Evolutionary conservation across 2,329 filamentous ascomycete species (phyloP), one percentile per base, ranked within the genome.

Genomic region (Cercospora brassicicola): DNA sequence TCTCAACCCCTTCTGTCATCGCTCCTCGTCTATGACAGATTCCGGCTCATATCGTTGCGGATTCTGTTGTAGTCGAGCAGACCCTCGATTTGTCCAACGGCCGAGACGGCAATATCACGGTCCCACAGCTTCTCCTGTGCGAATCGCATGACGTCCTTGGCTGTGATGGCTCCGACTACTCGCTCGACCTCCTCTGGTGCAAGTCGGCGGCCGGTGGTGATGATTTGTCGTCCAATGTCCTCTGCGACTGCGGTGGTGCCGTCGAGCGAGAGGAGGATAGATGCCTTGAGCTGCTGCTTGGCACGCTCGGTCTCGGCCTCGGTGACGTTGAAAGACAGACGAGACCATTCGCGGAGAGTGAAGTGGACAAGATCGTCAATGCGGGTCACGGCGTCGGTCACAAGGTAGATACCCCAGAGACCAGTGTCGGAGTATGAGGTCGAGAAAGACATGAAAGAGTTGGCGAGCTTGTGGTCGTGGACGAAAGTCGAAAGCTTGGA

Each of bases 371-470:
- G 90, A 81, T 99, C 95, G 79, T 99, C 95, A 76, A 99, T 86
- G 75, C 87, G 87, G 77, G 91, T 93, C 76, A 91, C 84, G 84
- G 95, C 91, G 84, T 97, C 94, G 78, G 92, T 93, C 77, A 96
- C 92, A 71, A 99, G 88, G 88, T 99, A 99, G 86, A 98, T 98
- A 85, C 95, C 95, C 95, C 95, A 99, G 76, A 99, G 92, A 87
- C 95, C 95, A 81, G 95, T 99, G 82, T 99, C 95, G 80, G 94
- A 98, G 86, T 99, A 99, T 87, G 93, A 97, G 75, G 95, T 99
- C 74, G 94, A 97, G 86, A 99, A 99, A 86, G 92, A 96, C 96
- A 99, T 99, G 88, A 97, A 99, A 89, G 94, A 97, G 87, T 97
- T 99, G 82, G 95, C 95, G 71, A 99, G 88, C 82, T 94, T 90